Conservation (phyloP, 108 stramenopile genomes). For the Cyclotella choctawhatcheeana region DNA sequence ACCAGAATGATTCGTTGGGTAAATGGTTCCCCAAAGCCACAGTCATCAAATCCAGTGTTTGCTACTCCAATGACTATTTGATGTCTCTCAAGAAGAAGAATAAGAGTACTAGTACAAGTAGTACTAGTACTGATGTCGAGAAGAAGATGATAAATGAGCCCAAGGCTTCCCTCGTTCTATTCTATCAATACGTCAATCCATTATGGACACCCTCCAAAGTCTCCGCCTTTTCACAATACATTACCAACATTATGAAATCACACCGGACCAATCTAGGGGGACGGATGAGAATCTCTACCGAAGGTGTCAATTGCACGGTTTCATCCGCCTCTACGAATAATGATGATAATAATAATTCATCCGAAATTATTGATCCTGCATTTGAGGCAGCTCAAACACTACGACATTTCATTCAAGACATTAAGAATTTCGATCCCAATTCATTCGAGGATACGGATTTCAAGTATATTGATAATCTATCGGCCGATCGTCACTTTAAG, state of each 20-base stretch:
- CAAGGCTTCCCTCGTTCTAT: conserved; percentile 72
- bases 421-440: conserved; percentile 62
- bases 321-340: conserved; percentile 41
- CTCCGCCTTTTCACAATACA: conserved; percentile 58
- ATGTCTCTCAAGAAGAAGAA: conserved; percentile 18
- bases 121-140: no score
- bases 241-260: conserved; percentile 52
- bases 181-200: conserved; percentile 81
- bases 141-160: conserved; percentile 20
- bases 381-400: conserved; percentile 60
- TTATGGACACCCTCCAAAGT: conserved; percentile 62
- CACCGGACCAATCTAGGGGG: conserved; percentile 71
- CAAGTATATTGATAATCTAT: conserved; percentile 80
- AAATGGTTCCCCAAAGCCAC: conserved; percentile 90
- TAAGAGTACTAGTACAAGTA: no score
- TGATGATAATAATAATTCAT: not conserved
- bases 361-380: conserved; percentile 35
- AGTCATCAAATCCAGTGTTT: conserved; percentile 66
- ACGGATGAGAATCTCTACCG: conserved; percentile 77
- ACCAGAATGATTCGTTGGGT: conserved; percentile 13
- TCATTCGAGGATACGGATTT: conserved; percentile 80
- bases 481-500: conserved; percentile 85
- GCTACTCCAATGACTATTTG: conserved; percentile 62
- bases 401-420: conserved; percentile 70
- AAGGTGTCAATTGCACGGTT: conserved; percentile 85